Evolutionary conservation across 495 filamentous ascomycete species (phyloP).

Genomic region (Penicillium herquei): DNA sequence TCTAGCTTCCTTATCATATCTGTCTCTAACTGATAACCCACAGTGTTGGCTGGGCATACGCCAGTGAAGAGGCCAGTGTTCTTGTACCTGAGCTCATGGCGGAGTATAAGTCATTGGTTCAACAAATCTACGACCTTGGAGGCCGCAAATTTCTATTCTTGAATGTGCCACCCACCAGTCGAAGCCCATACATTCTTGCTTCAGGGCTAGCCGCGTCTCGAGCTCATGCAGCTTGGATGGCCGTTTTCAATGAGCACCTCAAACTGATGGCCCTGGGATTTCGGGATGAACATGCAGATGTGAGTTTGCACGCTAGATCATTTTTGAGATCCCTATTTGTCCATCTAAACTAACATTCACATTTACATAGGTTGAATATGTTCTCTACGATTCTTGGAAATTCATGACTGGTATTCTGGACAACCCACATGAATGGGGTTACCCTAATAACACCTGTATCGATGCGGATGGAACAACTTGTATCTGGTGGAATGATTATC

Average conservation of each 20-base stretch:
- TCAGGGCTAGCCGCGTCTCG: conserved; percentile 24
- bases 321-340: neutral
- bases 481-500: conserved; percentile 44
- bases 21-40: neutral
- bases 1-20: neutral
- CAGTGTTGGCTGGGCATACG: conserved; percentile 62
- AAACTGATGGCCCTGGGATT: conserved; percentile 27
- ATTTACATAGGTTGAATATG: conserved; percentile 23
- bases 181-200: conserved; percentile 52
- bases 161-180: conserved; percentile 71
- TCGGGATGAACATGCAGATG: conserved; percentile 20
- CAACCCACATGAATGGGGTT: conserved; percentile 44
- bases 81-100: conserved; percentile 56
- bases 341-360: neutral
- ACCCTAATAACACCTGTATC: conserved; percentile 30
- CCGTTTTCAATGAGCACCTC: conserved; percentile 30
- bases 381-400: conserved; percentile 33
- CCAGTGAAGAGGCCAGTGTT: conserved; percentile 33
- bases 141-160: conserved; percentile 75
- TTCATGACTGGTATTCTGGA: conserved; percentile 55
- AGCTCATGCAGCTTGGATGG: conserved; percentile 29
- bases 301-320: conserved; percentile 10
- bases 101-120: conserved; percentile 53
- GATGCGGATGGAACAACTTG: conserved; percentile 32
- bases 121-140: conserved; percentile 60